Base-by-base conservation (phyloP, 148 eudicot species). In the Cornus florida region DNA sequence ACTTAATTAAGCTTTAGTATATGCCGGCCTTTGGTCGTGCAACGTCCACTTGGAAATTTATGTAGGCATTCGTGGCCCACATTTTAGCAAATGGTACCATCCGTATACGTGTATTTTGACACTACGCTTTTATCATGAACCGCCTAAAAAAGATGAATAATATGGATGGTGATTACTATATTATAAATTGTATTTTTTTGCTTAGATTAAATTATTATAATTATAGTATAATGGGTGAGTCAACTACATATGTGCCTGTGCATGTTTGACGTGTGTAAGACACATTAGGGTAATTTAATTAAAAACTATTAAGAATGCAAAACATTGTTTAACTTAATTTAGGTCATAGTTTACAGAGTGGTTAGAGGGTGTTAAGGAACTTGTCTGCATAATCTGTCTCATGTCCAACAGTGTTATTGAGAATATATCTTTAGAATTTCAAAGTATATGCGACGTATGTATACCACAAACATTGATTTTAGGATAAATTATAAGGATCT, bases 11-110 rank as follows among this genome's bases (percentile, higher is more conserved):
- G 62, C 31, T 72, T 33, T 71, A 69, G 4, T 74, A n/a, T 74
- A 50, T 69, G 84, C 87, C 88, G 90, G 69, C 90, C 82, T 7
- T 83, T 39, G 6, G 70, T 38, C 67, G 17, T 33, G 46, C 59
- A 32, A 31, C 46, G 17, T 80, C 86, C 92, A 89, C 86, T 68
- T 87, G 90, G 83, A 83, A 83, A 16, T 41, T 69, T 67, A 17
- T 14, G 9, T 8, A 41, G 3, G 57, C 10, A 11, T 22, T 8
- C n/a, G 38, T 6, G 39, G 6, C 46, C 75, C 56, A 31, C 41
- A 12, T 73, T 43, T 31, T 39, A 10, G 4, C 35, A 28, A 28
- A 28, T 28, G 28, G 28, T 28, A 28, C 28, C 28, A 28, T 28
- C 28, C 28, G 28, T 28, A 28, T 28, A 28, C 28, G 28, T 28